phyloP scores from a whole-genome alignment of 1,139 yeast species.

The Pichia norvegensis region DNA sequence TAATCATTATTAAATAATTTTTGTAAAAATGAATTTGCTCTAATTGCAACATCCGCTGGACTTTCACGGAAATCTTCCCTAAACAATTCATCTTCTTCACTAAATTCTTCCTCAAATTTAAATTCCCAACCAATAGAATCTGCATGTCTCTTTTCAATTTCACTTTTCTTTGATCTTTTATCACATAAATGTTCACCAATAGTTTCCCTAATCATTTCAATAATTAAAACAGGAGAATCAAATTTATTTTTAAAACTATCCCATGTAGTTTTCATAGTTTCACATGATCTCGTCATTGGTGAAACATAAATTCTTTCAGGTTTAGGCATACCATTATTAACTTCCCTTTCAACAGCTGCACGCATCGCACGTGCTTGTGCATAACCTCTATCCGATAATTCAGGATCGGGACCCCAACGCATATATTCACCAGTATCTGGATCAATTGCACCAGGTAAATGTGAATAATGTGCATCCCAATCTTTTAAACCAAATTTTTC shows the following conservation, averaged over 20 bases:
- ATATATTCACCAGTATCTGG: constrained; percentile 39
- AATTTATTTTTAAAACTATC: constrained; percentile 28
- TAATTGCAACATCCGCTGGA: constrained; percentile 40
- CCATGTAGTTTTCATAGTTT: constrained; percentile 58
- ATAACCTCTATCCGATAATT: constrained; percentile 50
- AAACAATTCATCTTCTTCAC: constrained; percentile 42
- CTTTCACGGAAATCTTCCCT: constrained; percentile 38
- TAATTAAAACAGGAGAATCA: constrained; percentile 33
- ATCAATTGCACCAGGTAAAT: constrained; percentile 33
- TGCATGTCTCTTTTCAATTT: constrained; percentile 33
- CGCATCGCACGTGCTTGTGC: constrained; percentile 29
- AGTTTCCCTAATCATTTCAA: constrained; percentile 58
- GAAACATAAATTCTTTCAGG: constrained; percentile 54
- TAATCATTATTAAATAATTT: too few relatives aligned
- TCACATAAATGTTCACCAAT: constrained; percentile 66
- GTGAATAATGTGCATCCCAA: constrained; percentile 59
- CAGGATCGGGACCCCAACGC: constrained; percentile 64
- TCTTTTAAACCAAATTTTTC: constrained; percentile 46
- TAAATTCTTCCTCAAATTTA: constrained; percentile 38
- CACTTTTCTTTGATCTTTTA: constrained; percentile 39
- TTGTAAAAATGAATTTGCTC: constrained; percentile 45
- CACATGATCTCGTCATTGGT: constrained; percentile 56
- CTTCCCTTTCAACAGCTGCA: constrained; percentile 26
- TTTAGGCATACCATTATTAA: constrained; percentile 39
- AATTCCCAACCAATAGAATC: constrained; percentile 30